Conservation (phyloP, 257 asterid genomes). For the Plantago ovata region DNA sequence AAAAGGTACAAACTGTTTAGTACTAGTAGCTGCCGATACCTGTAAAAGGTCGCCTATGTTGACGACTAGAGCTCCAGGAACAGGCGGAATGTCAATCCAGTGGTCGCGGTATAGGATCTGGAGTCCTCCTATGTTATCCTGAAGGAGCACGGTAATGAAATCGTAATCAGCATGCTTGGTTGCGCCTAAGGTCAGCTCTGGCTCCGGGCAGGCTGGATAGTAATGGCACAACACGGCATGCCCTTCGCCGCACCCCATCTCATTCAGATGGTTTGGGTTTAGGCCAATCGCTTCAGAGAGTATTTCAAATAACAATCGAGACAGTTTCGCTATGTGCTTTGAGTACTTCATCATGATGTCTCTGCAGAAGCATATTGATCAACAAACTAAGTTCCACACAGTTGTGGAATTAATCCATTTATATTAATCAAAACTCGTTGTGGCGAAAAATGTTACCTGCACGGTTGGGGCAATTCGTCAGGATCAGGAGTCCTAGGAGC, state of each 20-base stretch:
- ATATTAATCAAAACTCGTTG: background rate
- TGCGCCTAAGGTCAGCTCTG: constrained; percentile 24
- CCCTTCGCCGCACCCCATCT: constrained; percentile 16
- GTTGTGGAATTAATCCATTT: background rate
- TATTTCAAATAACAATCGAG: constrained; percentile 11
- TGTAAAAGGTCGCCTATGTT: constrained; percentile 33
- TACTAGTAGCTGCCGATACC: too few relatives aligned
- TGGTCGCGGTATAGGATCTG: constrained; percentile 27
- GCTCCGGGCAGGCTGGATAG: constrained; percentile 28
- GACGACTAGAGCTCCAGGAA: constrained; percentile 26
- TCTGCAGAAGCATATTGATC: constrained; percentile 6
- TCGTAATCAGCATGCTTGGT: constrained; percentile 17
- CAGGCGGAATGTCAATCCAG: constrained; percentile 26
- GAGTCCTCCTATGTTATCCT: constrained; percentile 28
- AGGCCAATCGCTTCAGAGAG: constrained; percentile 22
- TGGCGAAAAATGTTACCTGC: constrained; percentile 15
- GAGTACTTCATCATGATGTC: constrained; percentile 24
- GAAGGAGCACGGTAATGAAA: constrained; percentile 28
- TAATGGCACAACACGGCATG: constrained; percentile 16
- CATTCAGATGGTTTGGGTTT: background rate
- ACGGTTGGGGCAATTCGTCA: constrained; percentile 27
- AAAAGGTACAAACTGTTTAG: too few relatives aligned
- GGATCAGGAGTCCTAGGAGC: constrained; percentile 28
- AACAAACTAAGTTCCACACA: background rate
- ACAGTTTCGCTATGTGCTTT: constrained; percentile 13